Evolutionary conservation across 2,329 filamentous ascomycete genomes (phyloP).

Genomic region (Pseudogymnoascus sp.): DNA sequence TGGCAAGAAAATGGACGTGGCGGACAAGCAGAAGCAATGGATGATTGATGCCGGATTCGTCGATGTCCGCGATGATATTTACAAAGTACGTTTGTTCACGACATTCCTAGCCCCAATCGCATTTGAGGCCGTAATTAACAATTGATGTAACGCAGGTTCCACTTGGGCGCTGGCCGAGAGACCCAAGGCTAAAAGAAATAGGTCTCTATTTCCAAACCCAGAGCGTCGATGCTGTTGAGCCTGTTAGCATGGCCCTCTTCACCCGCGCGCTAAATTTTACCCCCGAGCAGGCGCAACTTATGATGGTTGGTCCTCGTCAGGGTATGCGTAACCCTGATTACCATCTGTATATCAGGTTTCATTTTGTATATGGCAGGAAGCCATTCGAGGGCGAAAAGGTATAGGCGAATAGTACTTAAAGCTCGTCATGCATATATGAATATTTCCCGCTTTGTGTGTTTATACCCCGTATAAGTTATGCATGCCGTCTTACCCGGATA

Average conservation of each 20-base stretch:
- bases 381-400: slow-evolving; percentile 3
- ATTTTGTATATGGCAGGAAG: slow-evolving; percentile 24
- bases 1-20: slow-evolving; percentile 17
- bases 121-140: neutral
- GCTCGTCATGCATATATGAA: neutral
- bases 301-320: slow-evolving; percentile 13
- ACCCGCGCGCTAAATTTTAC: slow-evolving; percentile 15
- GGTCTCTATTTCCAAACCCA: slow-evolving; percentile 22
- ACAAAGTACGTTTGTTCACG: slow-evolving; percentile 10
- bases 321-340: slow-evolving; percentile 15
- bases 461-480: neutral
- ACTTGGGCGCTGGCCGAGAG: slow-evolving; percentile 34
- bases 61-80: slow-evolving; percentile 27
- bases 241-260: slow-evolving; percentile 15
- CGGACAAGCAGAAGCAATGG: slow-evolving; percentile 11
- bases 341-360: slow-evolving; percentile 15
- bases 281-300: slow-evolving; percentile 13
- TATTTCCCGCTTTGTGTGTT: neutral
- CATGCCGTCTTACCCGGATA: neutral
- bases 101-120: neutral
- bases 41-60: slow-evolving; percentile 35
- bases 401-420: neutral
- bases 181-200: slow-evolving; percentile 32
- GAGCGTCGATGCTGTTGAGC: slow-evolving; percentile 15
- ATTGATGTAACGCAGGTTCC: slow-evolving; percentile 21